Evolutionary conservation across 345 rosid species (phyloP).

Genomic region (Acer yangbiense): DNA sequence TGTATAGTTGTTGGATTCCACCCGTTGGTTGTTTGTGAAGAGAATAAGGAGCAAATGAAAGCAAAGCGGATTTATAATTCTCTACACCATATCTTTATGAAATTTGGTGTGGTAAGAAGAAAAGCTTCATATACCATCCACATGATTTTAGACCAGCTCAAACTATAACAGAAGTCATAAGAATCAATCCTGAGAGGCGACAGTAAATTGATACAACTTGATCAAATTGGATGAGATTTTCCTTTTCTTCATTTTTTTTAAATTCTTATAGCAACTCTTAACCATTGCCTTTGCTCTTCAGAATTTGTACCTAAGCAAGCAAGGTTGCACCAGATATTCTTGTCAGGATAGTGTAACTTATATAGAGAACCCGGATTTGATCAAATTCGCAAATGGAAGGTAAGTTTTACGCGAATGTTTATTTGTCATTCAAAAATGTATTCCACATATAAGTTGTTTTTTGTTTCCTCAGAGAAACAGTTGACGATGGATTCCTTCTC

Average conservation of each 20-base stretch:
- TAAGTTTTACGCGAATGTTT: conserved; percentile 18
- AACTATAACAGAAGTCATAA: neutral
- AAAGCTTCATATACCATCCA: conserved; percentile 4
- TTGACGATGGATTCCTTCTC: conserved; percentile 65
- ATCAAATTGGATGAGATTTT: neutral
- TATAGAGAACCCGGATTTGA: conserved; percentile 39
- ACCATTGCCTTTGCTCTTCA: conserved; percentile 31
- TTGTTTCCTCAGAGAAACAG: conserved; percentile 44
- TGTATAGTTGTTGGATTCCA: conserved; percentile 62
- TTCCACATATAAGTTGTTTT: neutral
- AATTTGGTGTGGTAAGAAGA: conserved; percentile 68
- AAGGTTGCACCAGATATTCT: conserved; percentile 40
- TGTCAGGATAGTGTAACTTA: conserved; percentile 41
- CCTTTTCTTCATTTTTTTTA: neutral
- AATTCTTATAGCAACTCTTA: conserved; percentile 6
- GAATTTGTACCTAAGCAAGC: conserved; percentile 64
- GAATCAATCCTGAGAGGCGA: neutral
- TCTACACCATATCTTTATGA: conserved; percentile 47
- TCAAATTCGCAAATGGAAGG: conserved; percentile 19
- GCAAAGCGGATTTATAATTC: conserved; percentile 36
- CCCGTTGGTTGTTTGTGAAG: conserved; percentile 43
- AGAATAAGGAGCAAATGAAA: conserved; percentile 27
- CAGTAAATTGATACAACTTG: neutral
- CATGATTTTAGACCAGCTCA: neutral
- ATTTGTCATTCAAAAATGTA: neutral